A percentile compares a stretch with the other conserved stretches of the same genome.
phyloP scores from a whole-genome alignment of 192 early-diverging fungal species.

The Mortierella antarctica region DNA sequence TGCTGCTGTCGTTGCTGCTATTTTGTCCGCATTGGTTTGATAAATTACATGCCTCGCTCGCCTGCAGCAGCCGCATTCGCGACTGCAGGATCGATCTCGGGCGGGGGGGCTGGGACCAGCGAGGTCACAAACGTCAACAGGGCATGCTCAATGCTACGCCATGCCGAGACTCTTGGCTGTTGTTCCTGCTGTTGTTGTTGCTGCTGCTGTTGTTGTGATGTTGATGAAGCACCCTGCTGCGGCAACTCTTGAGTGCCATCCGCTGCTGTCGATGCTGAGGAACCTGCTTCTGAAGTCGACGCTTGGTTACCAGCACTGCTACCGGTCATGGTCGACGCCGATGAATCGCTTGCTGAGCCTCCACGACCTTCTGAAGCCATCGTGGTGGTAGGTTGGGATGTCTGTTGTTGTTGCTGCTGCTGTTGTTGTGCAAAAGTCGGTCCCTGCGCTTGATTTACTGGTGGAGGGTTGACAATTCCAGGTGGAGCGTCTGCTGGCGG shows the following conservation, averaged over 20 bases:
- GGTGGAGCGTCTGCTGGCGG: slow-evolving; percentile 41
- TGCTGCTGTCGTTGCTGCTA: neutral
- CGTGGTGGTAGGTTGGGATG: neutral
- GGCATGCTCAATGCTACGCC: slow-evolving; percentile 53
- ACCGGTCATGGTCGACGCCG: no score
- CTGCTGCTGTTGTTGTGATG: slow-evolving; percentile 22
- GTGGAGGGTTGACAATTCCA: no score
- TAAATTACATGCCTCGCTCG: slow-evolving; percentile 36
- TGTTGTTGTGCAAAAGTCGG: neutral
- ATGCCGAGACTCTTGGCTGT: slow-evolving; percentile 29
- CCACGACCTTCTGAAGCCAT: neutral
- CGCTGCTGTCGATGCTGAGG: neutral
- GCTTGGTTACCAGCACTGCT: no score
- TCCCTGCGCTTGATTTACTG: no score
- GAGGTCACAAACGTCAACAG: slow-evolving; percentile 57
- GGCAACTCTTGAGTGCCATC: neutral
- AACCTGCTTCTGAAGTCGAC: neutral
- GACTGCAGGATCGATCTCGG: slow-evolving; percentile 51
- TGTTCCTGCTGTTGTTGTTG: slow-evolving; percentile 4
- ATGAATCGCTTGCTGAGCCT: no score
- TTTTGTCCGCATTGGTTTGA: neutral
- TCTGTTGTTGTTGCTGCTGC: neutral
- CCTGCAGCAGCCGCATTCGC: slow-evolving; percentile 32
- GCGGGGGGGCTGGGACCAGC: slow-evolving; percentile 49
- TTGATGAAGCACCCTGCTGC: slow-evolving; percentile 11